Evolutionary conservation across 441 rosid genomes (phyloP), one percentile per base, ranked within the genome.

Genomic region (Adansonia rubrostipa): DNA sequence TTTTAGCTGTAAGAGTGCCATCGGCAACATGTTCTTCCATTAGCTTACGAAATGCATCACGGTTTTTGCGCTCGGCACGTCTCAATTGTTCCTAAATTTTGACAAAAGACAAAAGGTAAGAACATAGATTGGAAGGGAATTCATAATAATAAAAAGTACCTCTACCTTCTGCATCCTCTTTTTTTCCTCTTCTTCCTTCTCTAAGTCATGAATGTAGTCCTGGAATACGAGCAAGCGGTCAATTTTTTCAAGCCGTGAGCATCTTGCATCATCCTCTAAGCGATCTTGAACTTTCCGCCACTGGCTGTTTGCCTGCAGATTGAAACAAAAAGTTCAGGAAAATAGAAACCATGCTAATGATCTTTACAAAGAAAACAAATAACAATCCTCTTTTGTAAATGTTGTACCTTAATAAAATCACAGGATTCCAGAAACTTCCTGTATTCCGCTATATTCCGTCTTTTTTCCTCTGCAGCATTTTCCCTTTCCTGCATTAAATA

Each of bases 231-330:
- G 91, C 83, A 96, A 80, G 73, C 98, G 95, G 53, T 96, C 99
- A 78, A 94, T 88, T 80, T 96, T 96, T 80, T 93, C 98, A 82
- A 96, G 96, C 70, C 89, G 81, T 76, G 84, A 86, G 84, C 92
- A 91, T 86, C 95, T 93, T 83, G 94, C 99, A 79, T 96, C 98
- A 84, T 91, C 97, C 84, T 94, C 99, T 78, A 94, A 84, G 77
- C 91, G 93, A 80, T 92, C 98, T 80, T 92, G 94, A 84, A 96
- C 83, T 85, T 93, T 96, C 71, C 97, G 91, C 99, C 99, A 96
- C 79, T 85, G 98, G 87, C 91, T 88, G 86, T 81, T 87, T 71
- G 88, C 97, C 99, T 96, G 82, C 81, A 86, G 78, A 84, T 73
- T 48, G 36, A 68, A 68, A 77, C 24, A 56, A 36, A 76, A 36